Conservation (phyloP, 2,329 filamentous ascomycete genomes). For the Colletotrichum shisoi region DNA sequence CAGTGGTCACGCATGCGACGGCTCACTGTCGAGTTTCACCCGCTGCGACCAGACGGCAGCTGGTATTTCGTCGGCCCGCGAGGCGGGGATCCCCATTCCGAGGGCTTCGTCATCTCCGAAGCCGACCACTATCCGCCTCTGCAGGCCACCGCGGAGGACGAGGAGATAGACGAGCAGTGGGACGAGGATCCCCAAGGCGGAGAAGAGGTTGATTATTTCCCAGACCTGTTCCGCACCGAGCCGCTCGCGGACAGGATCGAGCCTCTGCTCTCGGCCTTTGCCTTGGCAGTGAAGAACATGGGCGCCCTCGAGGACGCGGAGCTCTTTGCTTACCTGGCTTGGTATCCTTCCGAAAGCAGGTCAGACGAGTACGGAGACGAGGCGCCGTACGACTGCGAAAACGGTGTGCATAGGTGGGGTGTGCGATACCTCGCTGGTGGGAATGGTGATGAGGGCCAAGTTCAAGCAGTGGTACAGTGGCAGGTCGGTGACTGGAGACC, state of each 20-base stretch:
- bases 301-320: constrained; percentile 40
- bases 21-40: constrained; percentile 39
- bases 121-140: too few relatives aligned
- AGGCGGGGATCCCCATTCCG: constrained; percentile 35
- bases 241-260: constrained; percentile 38
- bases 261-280: constrained; percentile 42
- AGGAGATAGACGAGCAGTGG: not conserved
- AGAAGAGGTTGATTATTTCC: constrained; percentile 29
- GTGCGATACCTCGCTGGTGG: not conserved
- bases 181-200: constrained; percentile 5
- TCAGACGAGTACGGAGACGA: not conserved
- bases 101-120: too few relatives aligned
- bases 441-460: not conserved
- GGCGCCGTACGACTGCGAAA: not conserved
- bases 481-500: not conserved
- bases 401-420: not conserved
- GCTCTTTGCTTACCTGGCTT: constrained; percentile 39
- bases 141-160: not conserved
- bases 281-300: constrained; percentile 40
- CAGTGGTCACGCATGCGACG: constrained; percentile 39
- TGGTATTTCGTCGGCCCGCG: constrained; percentile 42
- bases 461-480: not conserved
- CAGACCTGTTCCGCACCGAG: constrained; percentile 41
- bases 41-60: constrained; percentile 37
- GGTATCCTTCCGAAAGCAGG: not conserved